Percentiles rank a stretch among this genome's conserved stretches.
phyloP scores from a whole-genome alignment of 768 basidiomycete genomes.

The Dioszegia aurantiaca region DNA sequence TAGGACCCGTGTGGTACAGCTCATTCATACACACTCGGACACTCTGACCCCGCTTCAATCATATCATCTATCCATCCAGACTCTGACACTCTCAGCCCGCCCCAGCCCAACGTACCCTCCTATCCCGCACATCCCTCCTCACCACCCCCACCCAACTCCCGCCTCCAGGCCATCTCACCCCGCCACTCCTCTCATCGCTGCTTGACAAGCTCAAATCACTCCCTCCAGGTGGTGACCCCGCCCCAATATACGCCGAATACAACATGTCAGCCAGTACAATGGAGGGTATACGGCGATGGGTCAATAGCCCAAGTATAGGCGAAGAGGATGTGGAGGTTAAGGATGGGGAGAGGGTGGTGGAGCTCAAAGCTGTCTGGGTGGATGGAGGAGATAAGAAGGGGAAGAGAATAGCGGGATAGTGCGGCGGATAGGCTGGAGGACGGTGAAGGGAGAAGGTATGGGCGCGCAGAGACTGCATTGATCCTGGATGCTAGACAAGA shows the following conservation, averaged over 20 bases:
- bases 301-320: constrained; percentile 49
- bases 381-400: constrained; percentile 15
- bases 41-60: too few species aligned
- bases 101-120: constrained; percentile 46
- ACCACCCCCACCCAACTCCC: constrained; percentile 26
- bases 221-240: constrained; percentile 22
- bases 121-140: constrained; percentile 24
- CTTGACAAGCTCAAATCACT: constrained; percentile 44
- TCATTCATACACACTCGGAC: too few species aligned
- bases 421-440: neutral
- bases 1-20: too few species aligned
- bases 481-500: too few species aligned
- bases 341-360: constrained; percentile 44
- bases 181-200: constrained; percentile 39
- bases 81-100: constrained; percentile 26
- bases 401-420: constrained; percentile 1
- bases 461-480: too few species aligned
- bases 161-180: constrained; percentile 35
- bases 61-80: too few species aligned
- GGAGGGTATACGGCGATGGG: constrained; percentile 36
- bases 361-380: constrained; percentile 43
- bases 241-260: constrained; percentile 36
- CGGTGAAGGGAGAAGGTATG: too few species aligned
- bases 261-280: constrained; percentile 33
- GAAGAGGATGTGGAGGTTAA: constrained; percentile 35